Conservation (phyloP, 2,329 filamentous ascomycete genomes). For the Ophiocordyceps robertsii region DNA sequence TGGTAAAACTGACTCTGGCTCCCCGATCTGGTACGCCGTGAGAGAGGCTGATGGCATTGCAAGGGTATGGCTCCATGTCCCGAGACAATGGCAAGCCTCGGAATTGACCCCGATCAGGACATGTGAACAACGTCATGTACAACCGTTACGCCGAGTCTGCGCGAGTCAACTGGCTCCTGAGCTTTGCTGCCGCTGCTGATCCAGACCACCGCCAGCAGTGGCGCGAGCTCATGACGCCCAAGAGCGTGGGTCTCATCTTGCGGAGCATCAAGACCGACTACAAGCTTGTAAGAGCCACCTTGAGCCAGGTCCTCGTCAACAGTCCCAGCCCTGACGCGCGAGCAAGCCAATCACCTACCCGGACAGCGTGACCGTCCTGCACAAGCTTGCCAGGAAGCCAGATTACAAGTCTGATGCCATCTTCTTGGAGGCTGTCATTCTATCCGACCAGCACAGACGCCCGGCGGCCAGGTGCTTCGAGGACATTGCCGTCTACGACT, state of each 20-base stretch:
- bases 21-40: not conserved
- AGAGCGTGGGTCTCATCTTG: conserved; percentile 60
- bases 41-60: not conserved
- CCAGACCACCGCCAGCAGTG: conserved; percentile 49
- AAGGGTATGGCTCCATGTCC: not conserved
- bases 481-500: conserved; percentile 15
- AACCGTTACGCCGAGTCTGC: conserved; percentile 72
- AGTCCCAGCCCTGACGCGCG: not conserved
- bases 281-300: conserved; percentile 57
- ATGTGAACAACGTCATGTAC: conserved; percentile 82
- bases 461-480: conserved; percentile 63
- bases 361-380: conserved; percentile 70
- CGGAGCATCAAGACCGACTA: conserved; percentile 70
- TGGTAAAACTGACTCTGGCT: not conserved
- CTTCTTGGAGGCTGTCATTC: conserved; percentile 45
- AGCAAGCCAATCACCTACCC: conserved; percentile 68
- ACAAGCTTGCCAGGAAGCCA: conserved; percentile 53
- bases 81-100: not conserved
- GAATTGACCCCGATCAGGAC: conserved; percentile 20
- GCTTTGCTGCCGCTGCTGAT: conserved; percentile 52
- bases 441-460: conserved; percentile 64
- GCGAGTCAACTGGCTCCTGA: conserved; percentile 63
- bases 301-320: not conserved
- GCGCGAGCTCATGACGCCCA: conserved; percentile 54
- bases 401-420: conserved; percentile 31